Conservation (phyloP, 306 rosid species). For the Cercis canadensis region DNA sequence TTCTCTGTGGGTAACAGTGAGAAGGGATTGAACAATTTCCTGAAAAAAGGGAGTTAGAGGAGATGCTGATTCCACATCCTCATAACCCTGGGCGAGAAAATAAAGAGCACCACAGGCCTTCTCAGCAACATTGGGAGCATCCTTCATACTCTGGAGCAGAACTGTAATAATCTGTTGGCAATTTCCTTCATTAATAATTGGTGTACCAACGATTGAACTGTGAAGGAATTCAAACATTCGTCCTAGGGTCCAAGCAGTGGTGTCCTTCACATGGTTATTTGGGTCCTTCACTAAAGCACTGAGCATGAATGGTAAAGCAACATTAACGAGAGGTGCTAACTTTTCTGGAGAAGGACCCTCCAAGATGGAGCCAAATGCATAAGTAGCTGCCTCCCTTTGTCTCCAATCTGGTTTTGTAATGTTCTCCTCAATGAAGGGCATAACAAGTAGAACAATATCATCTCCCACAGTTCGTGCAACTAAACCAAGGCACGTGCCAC, state of each 20-base stretch:
- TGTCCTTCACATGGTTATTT: conserved; percentile 90
- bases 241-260: conserved; percentile 95
- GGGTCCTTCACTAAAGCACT: conserved; percentile 76
- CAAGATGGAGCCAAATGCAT: conserved; percentile 94
- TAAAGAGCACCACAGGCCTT: conserved; percentile 69
- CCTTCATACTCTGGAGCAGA: conserved; percentile 92
- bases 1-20: conserved; percentile 77
- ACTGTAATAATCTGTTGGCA: conserved; percentile 83
- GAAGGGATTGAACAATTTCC: conserved; percentile 81
- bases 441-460: conserved; percentile 78
- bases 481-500: conserved; percentile 92
- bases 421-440: conserved; percentile 91
- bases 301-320: conserved; percentile 78
- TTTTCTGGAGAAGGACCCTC: conserved; percentile 90
- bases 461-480: conserved; percentile 93
- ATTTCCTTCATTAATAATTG: conserved; percentile 76
- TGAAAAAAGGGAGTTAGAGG: conserved; percentile 81
- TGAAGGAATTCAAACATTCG: conserved; percentile 93
- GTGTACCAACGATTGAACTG: conserved; percentile 70
- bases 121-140: conserved; percentile 93
- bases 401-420: conserved; percentile 91
- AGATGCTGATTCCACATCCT: conserved; percentile 70
- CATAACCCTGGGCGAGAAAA: conserved; percentile 72
- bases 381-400: conserved; percentile 91
- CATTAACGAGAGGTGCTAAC: conserved; percentile 72